Evolutionary conservation across 2,329 filamentous ascomycete species (phyloP), one percentile per base, ranked within the genome.

Genomic region (Epichloe sibirici): DNA sequence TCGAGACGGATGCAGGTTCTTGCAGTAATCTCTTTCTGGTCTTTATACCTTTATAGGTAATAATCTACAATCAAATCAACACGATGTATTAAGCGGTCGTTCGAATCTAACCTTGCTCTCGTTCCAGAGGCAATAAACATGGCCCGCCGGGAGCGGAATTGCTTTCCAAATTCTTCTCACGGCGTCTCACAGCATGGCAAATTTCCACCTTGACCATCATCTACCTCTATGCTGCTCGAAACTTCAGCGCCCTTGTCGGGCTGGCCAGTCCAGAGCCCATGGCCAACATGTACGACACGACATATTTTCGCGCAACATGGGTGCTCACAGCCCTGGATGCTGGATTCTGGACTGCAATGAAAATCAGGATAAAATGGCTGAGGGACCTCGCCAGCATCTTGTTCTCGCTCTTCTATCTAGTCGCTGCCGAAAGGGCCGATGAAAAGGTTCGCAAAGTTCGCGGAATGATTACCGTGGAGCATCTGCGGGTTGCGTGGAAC

Each of bases 311-410:
- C 48, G 93, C 93, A 52, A 98, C 93, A 65, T 98, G 93, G 93
- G 81, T 97, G 15, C 83, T 93, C 51, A 98, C 93, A 0, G 93
- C 90, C 0, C 71, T 98, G 55, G 93, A 98, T 62, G 93, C 93
- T 5, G 93, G 93, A 1, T 98, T 96, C 68, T 98, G 93, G 93
- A 95, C 90, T 0, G 93, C 93, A 37, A 98, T 98, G 93, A 85
- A 83, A 62, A 90, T 98, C 57, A 81, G 80, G 47, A 66, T 66
- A 50, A 90, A 86, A 61, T 90, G 87, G 81, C 60, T 95, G 43
- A 78, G 90, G 40, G 90, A 97, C 65, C 65, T 95, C 13, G 81
- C 86, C 9, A 90, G 88, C 64, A 75, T 97, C 21, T 73, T 88
- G 46, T 97, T 96, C 68, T 88, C 88, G 0, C 65, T 86, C 11